Evolutionary conservation across 768 basidiomycete species (phyloP).

Genomic region (Amanita thiersii): DNA sequence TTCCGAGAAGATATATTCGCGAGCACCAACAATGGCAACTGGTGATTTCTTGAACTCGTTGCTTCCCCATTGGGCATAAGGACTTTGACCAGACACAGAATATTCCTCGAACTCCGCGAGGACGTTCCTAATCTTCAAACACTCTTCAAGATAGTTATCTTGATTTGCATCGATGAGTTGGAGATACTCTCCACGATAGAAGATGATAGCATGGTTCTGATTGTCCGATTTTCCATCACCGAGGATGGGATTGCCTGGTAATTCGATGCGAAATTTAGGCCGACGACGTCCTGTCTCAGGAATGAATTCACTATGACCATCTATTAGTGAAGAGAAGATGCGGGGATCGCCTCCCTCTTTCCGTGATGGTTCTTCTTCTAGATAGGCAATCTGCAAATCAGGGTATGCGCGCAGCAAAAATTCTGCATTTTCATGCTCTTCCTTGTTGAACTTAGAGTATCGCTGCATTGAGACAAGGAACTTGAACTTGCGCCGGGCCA

Average conservation of each 20-base stretch:
- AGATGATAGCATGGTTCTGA: slow-evolving; percentile 99
- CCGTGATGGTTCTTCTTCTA: slow-evolving; percentile 90
- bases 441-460: slow-evolving; percentile 99
- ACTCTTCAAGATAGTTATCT: slow-evolving; percentile 99
- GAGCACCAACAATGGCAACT: slow-evolving; percentile 95
- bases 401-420: slow-evolving; percentile 97
- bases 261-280: slow-evolving; percentile 97
- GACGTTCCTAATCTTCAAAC: slow-evolving; percentile 98
- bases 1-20: slow-evolving; percentile 99
- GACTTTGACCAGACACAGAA: slow-evolving; percentile 74
- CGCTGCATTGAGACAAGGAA: slow-evolving; percentile 99
- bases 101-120: slow-evolving; percentile 98
- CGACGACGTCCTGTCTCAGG: slow-evolving; percentile 81
- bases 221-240: slow-evolving; percentile 99
- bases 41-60: slow-evolving; percentile 85
- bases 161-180: slow-evolving; percentile 99
- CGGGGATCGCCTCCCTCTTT: slow-evolving; percentile 95
- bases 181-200: slow-evolving; percentile 98
- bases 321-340: slow-evolving; percentile 93
- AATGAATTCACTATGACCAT: slow-evolving; percentile 95
- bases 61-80: slow-evolving; percentile 85
- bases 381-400: slow-evolving; percentile 95
- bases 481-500: slow-evolving; percentile 98
- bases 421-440: slow-evolving; percentile 98
- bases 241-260: slow-evolving; percentile 97